Conservation (phyloP, 1,139 yeast species). For the Lodderomyces metapsilosis region DNA sequence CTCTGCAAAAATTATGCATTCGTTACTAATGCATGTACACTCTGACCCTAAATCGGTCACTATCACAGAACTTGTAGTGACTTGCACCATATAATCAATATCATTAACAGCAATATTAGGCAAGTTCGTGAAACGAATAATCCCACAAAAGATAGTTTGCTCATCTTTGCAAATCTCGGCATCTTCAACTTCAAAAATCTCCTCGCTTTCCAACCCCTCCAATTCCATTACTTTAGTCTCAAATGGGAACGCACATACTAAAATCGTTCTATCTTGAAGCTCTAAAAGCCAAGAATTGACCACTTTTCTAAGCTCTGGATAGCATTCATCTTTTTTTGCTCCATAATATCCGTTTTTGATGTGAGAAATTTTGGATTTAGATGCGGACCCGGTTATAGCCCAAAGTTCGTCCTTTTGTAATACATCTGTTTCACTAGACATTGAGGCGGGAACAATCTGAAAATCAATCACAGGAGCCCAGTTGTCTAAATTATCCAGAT, state of each 20-base stretch:
- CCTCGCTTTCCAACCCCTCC: constrained; percentile 17
- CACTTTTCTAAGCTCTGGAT: constrained; percentile 31
- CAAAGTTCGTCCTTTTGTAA: constrained; percentile 41
- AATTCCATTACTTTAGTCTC: constrained; percentile 37
- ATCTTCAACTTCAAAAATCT: constrained; percentile 27
- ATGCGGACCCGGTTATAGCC: constrained; percentile 46
- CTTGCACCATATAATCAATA: constrained; percentile 24
- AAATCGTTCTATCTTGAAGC: constrained; percentile 18
- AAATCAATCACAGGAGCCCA: constrained; percentile 54
- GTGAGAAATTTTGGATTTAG: constrained; percentile 37
- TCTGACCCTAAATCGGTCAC: neutral
- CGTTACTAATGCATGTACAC: constrained; percentile 10
- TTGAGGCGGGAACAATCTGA: constrained; percentile 30
- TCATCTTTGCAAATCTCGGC: constrained; percentile 15
- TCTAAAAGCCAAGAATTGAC: constrained; percentile 19
- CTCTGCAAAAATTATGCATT: constrained; percentile 18
- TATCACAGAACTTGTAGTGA: constrained; percentile 26
- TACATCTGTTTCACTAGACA: constrained; percentile 17
- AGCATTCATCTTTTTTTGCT: constrained; percentile 24
- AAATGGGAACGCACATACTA: constrained; percentile 39
- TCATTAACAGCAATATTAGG: neutral
- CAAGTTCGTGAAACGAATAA: constrained; percentile 3
- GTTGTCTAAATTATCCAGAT: constrained; percentile 32
- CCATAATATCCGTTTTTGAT: constrained; percentile 40
- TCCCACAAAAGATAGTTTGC: constrained; percentile 16